Evolutionary conservation across 2,329 filamentous ascomycete species (phyloP).

Genomic region (Orbilia ellipsospora): DNA sequence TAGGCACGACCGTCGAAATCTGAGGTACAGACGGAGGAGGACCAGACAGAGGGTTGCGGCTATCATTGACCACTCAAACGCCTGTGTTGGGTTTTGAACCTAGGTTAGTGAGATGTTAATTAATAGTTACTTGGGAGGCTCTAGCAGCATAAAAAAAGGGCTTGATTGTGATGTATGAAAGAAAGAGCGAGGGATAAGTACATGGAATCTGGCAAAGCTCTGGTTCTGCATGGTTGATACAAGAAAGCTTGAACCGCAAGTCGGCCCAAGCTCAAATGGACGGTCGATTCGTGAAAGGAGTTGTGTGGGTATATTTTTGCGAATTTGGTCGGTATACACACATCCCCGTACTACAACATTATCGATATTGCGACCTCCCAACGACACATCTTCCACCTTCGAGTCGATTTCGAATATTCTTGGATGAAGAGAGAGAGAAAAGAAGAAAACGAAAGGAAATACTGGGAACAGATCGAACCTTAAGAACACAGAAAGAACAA

Average conservation of each 20-base stretch:
- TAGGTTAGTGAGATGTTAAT: slow-evolving; percentile 10
- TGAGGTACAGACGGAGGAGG: slow-evolving; percentile 37
- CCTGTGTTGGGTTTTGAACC: slow-evolving; percentile 16
- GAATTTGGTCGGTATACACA: not conserved
- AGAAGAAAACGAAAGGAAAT: slow-evolving; percentile 1
- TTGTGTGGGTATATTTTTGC: not conserved
- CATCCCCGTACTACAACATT: slow-evolving; percentile 17
- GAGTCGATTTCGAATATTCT: not conserved
- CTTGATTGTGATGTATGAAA: not conserved
- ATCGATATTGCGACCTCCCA: slow-evolving; percentile 10
- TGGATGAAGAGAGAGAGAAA: not conserved
- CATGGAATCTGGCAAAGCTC: slow-evolving; percentile 8
- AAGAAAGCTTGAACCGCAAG: not conserved
- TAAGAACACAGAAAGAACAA: slow-evolving; percentile 11
- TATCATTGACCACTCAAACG: slow-evolving; percentile 53
- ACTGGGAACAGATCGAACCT: slow-evolving; percentile 13
- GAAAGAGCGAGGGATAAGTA: not conserved
- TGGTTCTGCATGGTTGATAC: slow-evolving; percentile 16
- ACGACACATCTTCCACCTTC: slow-evolving; percentile 25
- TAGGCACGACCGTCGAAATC: slow-evolving; percentile 19
- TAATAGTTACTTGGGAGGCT: not conserved
- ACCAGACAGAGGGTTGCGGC: slow-evolving; percentile 26
- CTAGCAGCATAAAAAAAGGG: not conserved
- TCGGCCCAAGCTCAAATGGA: not conserved
- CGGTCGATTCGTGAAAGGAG: not conserved